Percentiles rank a stretch among this genome's conserved stretches.
Conservation (phyloP, 75 land plant genomes). For the Selaginella moellendorffii region DNA sequence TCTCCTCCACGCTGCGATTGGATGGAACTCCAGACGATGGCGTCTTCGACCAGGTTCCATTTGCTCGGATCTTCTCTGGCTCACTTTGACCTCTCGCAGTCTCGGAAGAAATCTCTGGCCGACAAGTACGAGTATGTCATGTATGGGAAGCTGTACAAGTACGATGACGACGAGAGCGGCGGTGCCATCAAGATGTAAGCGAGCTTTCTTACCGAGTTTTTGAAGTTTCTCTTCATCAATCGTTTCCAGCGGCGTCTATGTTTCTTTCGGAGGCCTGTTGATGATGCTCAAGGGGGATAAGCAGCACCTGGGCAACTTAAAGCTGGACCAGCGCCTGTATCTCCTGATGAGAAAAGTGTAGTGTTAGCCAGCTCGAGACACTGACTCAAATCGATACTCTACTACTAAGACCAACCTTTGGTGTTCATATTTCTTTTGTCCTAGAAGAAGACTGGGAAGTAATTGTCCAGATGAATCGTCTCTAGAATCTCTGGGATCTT, state of each 20-base stretch:
- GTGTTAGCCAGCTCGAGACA: neutral
- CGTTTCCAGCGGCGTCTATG: neutral
- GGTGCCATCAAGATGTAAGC: neutral
- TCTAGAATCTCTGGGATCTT: neutral
- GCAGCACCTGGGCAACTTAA: conserved; percentile 19
- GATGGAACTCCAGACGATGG: conserved; percentile 80
- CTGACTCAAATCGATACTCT: neutral
- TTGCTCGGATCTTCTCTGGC: no score
- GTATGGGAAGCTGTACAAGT: neutral
- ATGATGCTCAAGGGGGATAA: neutral
- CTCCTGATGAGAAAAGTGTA: neutral
- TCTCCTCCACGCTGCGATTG: conserved; percentile 47
- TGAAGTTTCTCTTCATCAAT: neutral
- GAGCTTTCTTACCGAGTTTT: neutral
- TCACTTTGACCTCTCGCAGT: conserved; percentile 41
- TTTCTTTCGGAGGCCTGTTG: conserved; percentile 77
- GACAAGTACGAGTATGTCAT: conserved; percentile 83
- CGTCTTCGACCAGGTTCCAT: conserved; percentile 41
- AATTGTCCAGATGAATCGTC: neutral
- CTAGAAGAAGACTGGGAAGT: neutral
- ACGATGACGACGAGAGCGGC: neutral
- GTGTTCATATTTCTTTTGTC: neutral
- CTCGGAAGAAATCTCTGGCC: conserved; percentile 49
- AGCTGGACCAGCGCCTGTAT: neutral
- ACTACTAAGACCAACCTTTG: neutral